phyloP scores from a whole-genome alignment of 805 yeast genomes.

The Wickerhamomyces kurtzmanii region DNA sequence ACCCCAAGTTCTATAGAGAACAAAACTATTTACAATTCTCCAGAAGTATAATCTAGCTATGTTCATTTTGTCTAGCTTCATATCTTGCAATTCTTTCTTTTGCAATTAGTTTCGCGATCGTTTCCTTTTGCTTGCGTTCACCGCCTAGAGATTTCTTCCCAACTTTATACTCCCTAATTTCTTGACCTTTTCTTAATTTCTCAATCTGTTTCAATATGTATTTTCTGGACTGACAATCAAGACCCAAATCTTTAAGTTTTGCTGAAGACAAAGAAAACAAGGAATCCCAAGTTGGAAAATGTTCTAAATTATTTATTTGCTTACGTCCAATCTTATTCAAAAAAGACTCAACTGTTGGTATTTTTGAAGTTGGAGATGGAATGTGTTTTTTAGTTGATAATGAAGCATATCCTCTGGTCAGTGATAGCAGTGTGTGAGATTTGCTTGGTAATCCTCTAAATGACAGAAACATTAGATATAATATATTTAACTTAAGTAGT shows the following conservation, averaged over 20 bases:
- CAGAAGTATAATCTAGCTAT: too few species aligned
- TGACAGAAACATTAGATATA: too few species aligned
- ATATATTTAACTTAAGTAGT: too few species aligned
- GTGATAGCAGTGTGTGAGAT: too few species aligned
- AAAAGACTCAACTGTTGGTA: conserved; percentile 68
- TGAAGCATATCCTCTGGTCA: too few species aligned
- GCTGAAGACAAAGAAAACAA: conserved; percentile 47
- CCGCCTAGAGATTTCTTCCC: conserved; percentile 82
- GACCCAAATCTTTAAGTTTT: conserved; percentile 64
- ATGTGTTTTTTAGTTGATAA: too few species aligned
- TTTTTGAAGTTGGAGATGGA: conserved; percentile 41
- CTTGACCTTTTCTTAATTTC: conserved; percentile 46
- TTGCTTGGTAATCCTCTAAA: too few species aligned
- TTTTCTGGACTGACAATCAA: conserved; percentile 62
- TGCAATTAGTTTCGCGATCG: conserved; percentile 48
- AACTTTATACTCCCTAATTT: conserved; percentile 43
- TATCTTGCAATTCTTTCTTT: conserved; percentile 34
- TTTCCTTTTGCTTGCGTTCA: conserved; percentile 68
- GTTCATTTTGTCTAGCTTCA: conserved; percentile 20
- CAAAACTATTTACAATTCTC: too few species aligned
- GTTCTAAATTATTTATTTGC: conserved; percentile 53
- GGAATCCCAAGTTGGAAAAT: conserved; percentile 61
- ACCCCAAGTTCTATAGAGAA: too few species aligned
- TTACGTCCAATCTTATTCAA: conserved; percentile 73
- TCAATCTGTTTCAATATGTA: conserved; percentile 70